phyloP scores from a whole-genome alignment of 2,329 filamentous ascomycete species.

The Torrubiellomyces zombiae region DNA sequence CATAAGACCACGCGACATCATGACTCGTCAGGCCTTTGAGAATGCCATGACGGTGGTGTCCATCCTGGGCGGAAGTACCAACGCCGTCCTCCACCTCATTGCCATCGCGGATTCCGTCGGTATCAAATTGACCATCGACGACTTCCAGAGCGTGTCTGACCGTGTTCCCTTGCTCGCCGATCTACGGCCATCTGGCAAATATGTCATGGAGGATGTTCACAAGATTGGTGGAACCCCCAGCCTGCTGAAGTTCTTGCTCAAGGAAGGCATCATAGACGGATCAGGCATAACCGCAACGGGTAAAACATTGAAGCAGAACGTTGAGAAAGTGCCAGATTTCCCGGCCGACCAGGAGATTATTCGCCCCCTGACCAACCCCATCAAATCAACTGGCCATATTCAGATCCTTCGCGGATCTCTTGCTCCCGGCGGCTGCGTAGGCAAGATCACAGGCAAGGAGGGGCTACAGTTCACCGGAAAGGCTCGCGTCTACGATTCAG shows the following conservation, averaged over 20 bases:
- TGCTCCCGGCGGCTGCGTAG: slow-evolving; percentile 72
- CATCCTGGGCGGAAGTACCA: slow-evolving; percentile 71
- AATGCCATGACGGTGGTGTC: slow-evolving; percentile 73
- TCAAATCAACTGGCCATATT: slow-evolving; percentile 76
- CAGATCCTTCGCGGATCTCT: slow-evolving; percentile 77
- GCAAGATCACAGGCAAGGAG: slow-evolving; percentile 91
- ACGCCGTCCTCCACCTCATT: slow-evolving; percentile 71
- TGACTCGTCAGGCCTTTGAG: slow-evolving; percentile 68
- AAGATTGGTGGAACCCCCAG: slow-evolving; percentile 77
- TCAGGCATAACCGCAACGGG: slow-evolving; percentile 72
- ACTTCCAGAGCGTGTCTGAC: slow-evolving; percentile 72
- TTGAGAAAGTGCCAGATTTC: slow-evolving; percentile 57
- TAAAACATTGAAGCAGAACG: slow-evolving; percentile 77
- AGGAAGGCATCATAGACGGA: slow-evolving; percentile 68
- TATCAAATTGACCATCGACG: slow-evolving; percentile 68
- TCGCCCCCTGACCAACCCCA: slow-evolving; percentile 61
- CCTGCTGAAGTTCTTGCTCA: slow-evolving; percentile 74
- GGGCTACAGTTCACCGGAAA: slow-evolving; percentile 69
- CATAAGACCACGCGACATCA: slow-evolving; percentile 60
- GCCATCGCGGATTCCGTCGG: slow-evolving; percentile 71
- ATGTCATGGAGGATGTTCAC: slow-evolving; percentile 71
- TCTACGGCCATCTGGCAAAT: slow-evolving; percentile 72
- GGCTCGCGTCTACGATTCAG: slow-evolving; percentile 71
- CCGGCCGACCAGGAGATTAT: slow-evolving; percentile 69
- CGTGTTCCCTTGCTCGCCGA: slow-evolving; percentile 66